Base-by-base conservation (phyloP, 2,329 filamentous ascomycete species). In the Orbilia oligospora region DNA sequence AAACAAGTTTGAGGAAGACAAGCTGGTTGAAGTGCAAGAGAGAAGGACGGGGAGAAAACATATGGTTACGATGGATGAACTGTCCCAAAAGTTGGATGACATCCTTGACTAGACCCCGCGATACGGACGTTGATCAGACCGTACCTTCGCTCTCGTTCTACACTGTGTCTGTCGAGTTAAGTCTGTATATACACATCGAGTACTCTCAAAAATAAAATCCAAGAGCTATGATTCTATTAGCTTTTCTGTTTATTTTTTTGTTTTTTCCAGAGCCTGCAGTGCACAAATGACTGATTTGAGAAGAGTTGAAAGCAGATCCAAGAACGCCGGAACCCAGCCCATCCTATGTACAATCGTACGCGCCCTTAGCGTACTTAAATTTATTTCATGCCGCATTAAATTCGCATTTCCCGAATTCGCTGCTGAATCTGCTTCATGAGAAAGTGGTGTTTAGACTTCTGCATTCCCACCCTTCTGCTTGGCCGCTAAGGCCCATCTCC, bases 21-120 rank as follows among this genome's bases (percentile, higher is more conserved):
- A 86, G 53, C 84, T 86, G n/a, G 88, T 92, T 44, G 94, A 97
- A 83, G 89, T 97, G 33, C 93, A 97, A 83, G 95, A 93, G 84
- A 88, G 93, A 76, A 87, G 88, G 71, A 85, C 95, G 27, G 87
- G 86, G 0, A 79, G 92, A 16, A 91, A 88, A 80, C 87, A 91
- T 80, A 85, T 89, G 14, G 88, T 93, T 14, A 81, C 85, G 2
- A 71, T 90, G 5, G 85, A 87, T 0, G 83, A 85, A 2, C 82
- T 92, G 20, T 85, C 85, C 10, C 82, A 82, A 3, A 86, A 41
- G 9, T 36, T 78, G 27, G 41, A 53, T 8, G 53, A 72, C 1
- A 78, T 78, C 30, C 51, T 77, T 14, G 36, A 20, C 38, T 69
- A 48, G 24, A 22, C 61, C 41, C 22, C 18, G 3, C 5, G 22